Percentiles rank a stretch among this genome's conserved stretches.
These are phyloP conservation scores for Linnemannia elongata DNA, from an alignment of 192 early-diverging fungal genomes.

Conservation along the genomic window DNA sequence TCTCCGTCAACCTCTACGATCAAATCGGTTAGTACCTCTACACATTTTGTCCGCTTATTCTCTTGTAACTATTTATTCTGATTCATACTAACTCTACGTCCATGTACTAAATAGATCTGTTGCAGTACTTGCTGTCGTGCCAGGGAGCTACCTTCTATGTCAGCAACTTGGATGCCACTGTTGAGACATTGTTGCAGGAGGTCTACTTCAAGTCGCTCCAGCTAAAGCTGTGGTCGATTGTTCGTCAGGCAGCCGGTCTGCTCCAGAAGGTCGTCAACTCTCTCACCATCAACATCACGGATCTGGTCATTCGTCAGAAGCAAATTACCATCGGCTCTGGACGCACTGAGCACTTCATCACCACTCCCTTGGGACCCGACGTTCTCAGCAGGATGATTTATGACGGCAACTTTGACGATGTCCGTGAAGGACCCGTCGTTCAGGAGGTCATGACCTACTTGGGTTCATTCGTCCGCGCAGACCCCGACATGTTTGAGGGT, in stretches of 20 bases:
- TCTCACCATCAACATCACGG: conserved; percentile 84
- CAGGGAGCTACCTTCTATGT: conserved; percentile 71
- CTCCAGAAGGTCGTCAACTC: conserved; percentile 81
- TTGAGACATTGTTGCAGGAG: conserved; percentile 80
- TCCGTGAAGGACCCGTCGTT: conserved; percentile 86
- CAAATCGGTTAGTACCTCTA: conserved; percentile 64
- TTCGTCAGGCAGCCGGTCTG: conserved; percentile 85
- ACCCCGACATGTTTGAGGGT: conserved; percentile 81
- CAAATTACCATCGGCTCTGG: conserved; percentile 84
- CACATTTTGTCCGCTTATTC: background rate
- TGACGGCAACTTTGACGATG: conserved; percentile 76
- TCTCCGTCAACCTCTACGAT: conserved; percentile 83
- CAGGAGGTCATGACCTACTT: conserved; percentile 88
- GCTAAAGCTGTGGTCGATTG: conserved; percentile 82
- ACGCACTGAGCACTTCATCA: conserved; percentile 74
- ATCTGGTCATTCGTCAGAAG: conserved; percentile 83
- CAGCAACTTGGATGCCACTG: conserved; percentile 64
- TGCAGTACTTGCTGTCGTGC: conserved; percentile 84
- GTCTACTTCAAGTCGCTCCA: conserved; percentile 85
- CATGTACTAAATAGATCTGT: conserved; percentile 62
- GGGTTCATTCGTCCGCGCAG: conserved; percentile 78
- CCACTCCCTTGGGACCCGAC: conserved; percentile 77
- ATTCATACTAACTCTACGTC: background rate
- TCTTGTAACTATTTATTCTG: background rate
- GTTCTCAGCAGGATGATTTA: conserved; percentile 76